Evolutionary conservation across 148 eudicot species (phyloP), one percentile per base, ranked within the genome.

Genomic region (Pharnaceum exiguum): DNA sequence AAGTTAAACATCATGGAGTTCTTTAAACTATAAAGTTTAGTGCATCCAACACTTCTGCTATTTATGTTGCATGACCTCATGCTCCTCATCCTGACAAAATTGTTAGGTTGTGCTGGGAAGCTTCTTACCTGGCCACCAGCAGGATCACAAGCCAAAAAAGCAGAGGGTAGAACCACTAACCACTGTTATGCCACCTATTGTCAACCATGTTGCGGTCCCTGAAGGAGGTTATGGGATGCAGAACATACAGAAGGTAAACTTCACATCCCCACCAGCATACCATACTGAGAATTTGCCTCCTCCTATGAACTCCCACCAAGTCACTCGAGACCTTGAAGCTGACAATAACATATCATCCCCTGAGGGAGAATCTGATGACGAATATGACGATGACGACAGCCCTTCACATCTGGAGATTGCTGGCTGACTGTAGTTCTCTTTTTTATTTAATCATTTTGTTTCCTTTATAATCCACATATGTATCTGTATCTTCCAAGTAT

Each of bases 21-120:
- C n/a, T n/a, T n/a, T n/a, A n/a, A n/a, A n/a, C n/a, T n/a, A n/a
- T 21, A 27, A 33, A 33, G n/a, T 54, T 37, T 22, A n/a, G 9
- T 33, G 25, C 18, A 12, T 15, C 46, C 28, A 55, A 55, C 9
- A 13, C 5, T 15, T 35, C 30, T 5, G 38, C 16, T 6, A 5
- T 11, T 9, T 10, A 4, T 47, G 5, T 47, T 16, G 4, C 33
- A 23, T 44, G n/a, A n/a, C 2, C 32, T 55, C 10, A 39, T 55
- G 49, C 31, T 57, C 22, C 31, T 54, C 42, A 29, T 56, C 24
- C 23, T 28, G 24, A 9, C 49, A 33, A 39, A 56, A 43, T 59
- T 15, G 29, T 51, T 70, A 90, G 97, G 79, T 90, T 73, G 89
- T 90, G 36, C 30, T 90, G 1, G 95, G 89, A 19, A 90, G 95